These are phyloP conservation scores for Didymella glomerata DNA, from an alignment of 2,329 filamentous ascomycete species.

Conservation along the genomic window DNA sequence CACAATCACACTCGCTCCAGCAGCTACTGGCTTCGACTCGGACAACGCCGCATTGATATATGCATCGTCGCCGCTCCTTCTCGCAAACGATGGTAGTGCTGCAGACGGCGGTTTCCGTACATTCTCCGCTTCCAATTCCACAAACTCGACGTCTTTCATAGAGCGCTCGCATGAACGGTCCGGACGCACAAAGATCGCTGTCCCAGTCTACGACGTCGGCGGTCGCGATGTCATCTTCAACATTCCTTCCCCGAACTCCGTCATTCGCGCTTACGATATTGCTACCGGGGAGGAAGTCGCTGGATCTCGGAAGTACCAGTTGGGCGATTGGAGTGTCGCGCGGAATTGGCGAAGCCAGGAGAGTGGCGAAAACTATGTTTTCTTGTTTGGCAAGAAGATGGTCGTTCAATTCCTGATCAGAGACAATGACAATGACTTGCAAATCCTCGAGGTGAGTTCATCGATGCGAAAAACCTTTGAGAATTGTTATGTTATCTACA, in stretches of 20 bases:
- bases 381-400: constrained; percentile 43
- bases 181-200: constrained; percentile 41
- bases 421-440: constrained; percentile 17
- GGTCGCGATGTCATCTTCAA: constrained; percentile 39
- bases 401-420: constrained; percentile 40
- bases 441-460: constrained; percentile 38
- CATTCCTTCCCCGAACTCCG: constrained; percentile 42
- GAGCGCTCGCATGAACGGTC: constrained; percentile 33
- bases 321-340: constrained; percentile 44
- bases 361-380: constrained; percentile 40
- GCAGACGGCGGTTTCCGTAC: constrained; percentile 40
- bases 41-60: constrained; percentile 44
- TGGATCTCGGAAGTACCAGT: constrained; percentile 34
- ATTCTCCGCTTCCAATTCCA: constrained; percentile 24
- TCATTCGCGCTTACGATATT: constrained; percentile 38
- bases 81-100: constrained; percentile 42
- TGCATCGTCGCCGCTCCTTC: constrained; percentile 27
- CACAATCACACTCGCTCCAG: constrained; percentile 33
- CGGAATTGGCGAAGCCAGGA: constrained; percentile 40
- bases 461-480: not conserved
- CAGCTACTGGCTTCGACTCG: constrained; percentile 37
- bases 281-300: constrained; percentile 24
- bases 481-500: not conserved
- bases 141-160: constrained; percentile 22
- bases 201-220: constrained; percentile 35